Evolutionary conservation across 495 filamentous ascomycete species (phyloP), one percentile per base, ranked within the genome.

Genomic region (Lasiosphaeris hirsuta): DNA sequence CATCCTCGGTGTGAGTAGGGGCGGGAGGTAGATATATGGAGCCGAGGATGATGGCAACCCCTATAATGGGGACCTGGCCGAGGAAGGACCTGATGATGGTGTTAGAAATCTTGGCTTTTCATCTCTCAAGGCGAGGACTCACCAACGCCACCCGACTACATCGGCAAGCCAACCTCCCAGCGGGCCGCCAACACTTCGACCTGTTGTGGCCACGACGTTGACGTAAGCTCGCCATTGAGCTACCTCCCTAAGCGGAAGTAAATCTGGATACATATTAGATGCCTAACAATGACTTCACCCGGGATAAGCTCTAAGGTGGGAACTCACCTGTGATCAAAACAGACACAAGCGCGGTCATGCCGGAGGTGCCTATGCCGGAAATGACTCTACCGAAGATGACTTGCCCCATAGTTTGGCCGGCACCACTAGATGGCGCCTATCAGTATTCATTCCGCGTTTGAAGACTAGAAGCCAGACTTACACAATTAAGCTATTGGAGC

Each of bases 141-240:
- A 84, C 85, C 84, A 88, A 65, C 86, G 72, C 86, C 86, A 89
- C 49, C 85, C 84, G 23, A 87, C 76, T 1, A 79, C 78, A 57
- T 90, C 84, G 9, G 84, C 82, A 10, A 90, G 66, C 59, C 75
- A 83, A 0, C 86, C 86, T 1, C 86, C 86, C 0, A 86, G 36
- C 1, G 85, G 85, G 0, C 86, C 86, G 4, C 86, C 86, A 10
- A 85, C 54, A 54, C 79, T 83, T n/a, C 86, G 77, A 8, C 86
- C 86, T 3, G 82, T 72, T 0, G 84, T 88, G 58, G 81, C 79
- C 7, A 83, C 72, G 10, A 88, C 75, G 56, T 90, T 89, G 18
- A 87, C 74, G 64, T 86, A 87, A 8, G 83, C 80, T 44, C 84
- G 75, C 84, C 84, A 90, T 10, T 75, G 70, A 7, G 84, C 86